A percentile compares a stretch with the other conserved stretches of the same genome.
Evolutionary conservation across 1,284 basidiomycete genomes (phyloP).

Genomic region (Neonothopanus nambi): DNA sequence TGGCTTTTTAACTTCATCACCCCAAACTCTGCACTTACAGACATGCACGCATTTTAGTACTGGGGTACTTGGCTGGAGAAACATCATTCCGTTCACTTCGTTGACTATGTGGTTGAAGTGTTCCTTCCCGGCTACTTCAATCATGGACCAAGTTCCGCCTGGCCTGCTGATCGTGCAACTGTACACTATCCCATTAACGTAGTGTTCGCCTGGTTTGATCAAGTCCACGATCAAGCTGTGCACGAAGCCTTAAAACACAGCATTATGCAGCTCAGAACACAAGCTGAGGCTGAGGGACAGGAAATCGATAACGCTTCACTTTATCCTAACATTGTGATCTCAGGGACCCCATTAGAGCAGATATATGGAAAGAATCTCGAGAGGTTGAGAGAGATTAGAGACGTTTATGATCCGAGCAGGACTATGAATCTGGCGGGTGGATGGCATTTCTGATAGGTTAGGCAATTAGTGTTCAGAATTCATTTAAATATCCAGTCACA

Average conservation of each 20-base stretch:
- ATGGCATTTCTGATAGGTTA: conserved; percentile 20
- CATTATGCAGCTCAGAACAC: conserved; percentile 28
- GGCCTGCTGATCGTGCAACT: neutral
- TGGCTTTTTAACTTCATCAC: neutral
- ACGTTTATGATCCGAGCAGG: conserved; percentile 35
- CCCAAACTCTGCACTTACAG: neutral
- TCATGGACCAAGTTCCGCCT: neutral
- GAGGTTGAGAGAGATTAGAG: conserved; percentile 32
- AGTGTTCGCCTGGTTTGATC: neutral
- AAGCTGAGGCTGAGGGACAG: conserved; percentile 33
- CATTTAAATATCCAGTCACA: too few relatives aligned
- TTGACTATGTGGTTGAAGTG: neutral
- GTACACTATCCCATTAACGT: neutral
- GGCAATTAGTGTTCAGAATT: too few relatives aligned
- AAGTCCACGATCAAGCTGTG: conserved; percentile 26
- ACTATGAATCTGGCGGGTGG: conserved; percentile 49
- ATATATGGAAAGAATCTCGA: conserved; percentile 41
- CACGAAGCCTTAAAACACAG: conserved; percentile 29
- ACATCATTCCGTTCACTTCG: neutral
- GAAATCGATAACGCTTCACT: conserved; percentile 29
- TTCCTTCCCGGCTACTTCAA: neutral
- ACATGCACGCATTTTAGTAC: neutral
- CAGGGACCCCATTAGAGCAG: conserved; percentile 31
- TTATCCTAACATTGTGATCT: conserved; percentile 43
- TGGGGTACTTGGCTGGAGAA: neutral